Conservation (phyloP, 345 rosid species). For the Bruguiera gymnorhiza region DNA sequence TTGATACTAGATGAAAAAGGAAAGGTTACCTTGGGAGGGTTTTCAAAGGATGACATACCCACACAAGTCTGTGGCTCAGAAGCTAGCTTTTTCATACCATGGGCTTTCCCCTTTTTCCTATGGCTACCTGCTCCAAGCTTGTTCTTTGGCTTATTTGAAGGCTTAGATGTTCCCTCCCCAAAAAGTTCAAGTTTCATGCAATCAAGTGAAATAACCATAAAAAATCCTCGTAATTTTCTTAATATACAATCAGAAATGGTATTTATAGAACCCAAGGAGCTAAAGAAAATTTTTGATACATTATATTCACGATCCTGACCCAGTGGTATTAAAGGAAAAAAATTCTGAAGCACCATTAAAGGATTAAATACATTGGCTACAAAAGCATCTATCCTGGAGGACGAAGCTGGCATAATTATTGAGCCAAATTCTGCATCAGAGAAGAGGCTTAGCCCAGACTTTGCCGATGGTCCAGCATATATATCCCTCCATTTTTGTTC, state of each 20-base stretch:
- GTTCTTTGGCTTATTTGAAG: slow-evolving; percentile 51
- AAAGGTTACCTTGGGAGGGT: slow-evolving; percentile 50
- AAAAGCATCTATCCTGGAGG: slow-evolving; percentile 31
- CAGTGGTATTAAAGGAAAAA: slow-evolving; percentile 36
- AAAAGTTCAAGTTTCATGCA: slow-evolving; percentile 79
- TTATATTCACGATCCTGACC: slow-evolving; percentile 39
- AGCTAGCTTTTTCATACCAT: slow-evolving; percentile 43
- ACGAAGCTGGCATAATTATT: slow-evolving; percentile 19
- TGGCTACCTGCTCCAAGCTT: slow-evolving; percentile 40
- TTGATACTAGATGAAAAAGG: slow-evolving; percentile 6
- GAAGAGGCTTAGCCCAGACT: slow-evolving; percentile 14
- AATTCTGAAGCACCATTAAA: slow-evolving; percentile 62
- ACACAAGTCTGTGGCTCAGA: slow-evolving; percentile 25
- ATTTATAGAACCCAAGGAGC: slow-evolving; percentile 58
- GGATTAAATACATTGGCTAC: slow-evolving; percentile 36
- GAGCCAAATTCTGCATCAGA: slow-evolving; percentile 41
- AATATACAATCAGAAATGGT: slow-evolving; percentile 63
- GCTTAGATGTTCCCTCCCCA: slow-evolving; percentile 46
- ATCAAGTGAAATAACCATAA: slow-evolving; percentile 68
- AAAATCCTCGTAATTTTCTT: slow-evolving; percentile 69
- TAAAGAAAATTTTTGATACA: slow-evolving; percentile 52
- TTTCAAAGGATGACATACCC: slow-evolving; percentile 25
- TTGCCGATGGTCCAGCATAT: slow-evolving; percentile 26
- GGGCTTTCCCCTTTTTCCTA: slow-evolving; percentile 57
- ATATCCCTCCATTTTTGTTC: slow-evolving; percentile 32